phyloP scores from a whole-genome alignment of 192 early-diverging fungal species.

The Podila epicladia region DNA sequence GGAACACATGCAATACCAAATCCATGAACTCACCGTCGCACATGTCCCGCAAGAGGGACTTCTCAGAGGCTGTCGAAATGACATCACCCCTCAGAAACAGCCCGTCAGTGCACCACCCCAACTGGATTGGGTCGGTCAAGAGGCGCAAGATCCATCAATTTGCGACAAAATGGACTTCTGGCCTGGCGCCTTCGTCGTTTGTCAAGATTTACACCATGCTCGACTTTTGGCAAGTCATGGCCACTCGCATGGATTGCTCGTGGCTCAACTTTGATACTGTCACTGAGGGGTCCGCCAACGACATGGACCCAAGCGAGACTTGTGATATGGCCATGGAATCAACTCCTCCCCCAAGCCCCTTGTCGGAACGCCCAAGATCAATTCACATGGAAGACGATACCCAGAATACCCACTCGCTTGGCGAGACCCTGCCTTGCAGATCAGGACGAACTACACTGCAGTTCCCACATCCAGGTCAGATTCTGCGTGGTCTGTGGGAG shows the following conservation, averaged over 20 bases:
- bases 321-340: neutral
- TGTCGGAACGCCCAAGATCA: neutral
- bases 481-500: constrained; percentile 42
- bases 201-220: constrained; percentile 14
- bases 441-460: constrained; percentile 13
- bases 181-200: neutral
- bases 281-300: neutral
- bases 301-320: neutral
- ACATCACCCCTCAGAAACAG: constrained; percentile 32
- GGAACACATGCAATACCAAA: neutral
- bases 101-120: constrained; percentile 11
- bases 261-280: constrained; percentile 13
- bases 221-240: constrained; percentile 50
- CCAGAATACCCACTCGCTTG: neutral
- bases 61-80: constrained; percentile 42
- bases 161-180: constrained; percentile 32
- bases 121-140: constrained; percentile 44
- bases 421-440: neutral
- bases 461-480: constrained; percentile 20
- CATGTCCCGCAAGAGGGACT: constrained; percentile 23
- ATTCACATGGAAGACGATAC: neutral
- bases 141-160: constrained; percentile 48
- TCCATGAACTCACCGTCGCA: neutral
- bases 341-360: neutral
- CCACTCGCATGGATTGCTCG: constrained; percentile 23